phyloP scores from a whole-genome alignment of 1,139 yeast species.

The Suhomyces coccinellae region DNA sequence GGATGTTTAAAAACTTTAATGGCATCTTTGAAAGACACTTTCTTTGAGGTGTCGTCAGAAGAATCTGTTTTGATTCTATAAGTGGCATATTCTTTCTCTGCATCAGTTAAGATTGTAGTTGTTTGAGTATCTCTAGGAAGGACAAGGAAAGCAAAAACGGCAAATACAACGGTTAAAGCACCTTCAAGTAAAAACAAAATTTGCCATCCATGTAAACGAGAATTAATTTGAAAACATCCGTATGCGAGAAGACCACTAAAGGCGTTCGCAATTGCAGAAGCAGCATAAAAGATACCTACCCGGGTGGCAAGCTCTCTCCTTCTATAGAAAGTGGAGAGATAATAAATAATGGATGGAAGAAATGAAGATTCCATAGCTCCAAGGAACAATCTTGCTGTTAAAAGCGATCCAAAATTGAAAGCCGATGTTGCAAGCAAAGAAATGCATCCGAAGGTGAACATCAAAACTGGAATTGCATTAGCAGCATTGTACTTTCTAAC shows the following conservation, averaged over 20 bases:
- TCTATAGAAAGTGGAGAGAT: constrained; percentile 23
- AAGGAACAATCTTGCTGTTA: constrained; percentile 25
- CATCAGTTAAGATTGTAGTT: constrained; percentile 29
- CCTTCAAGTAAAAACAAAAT: constrained; percentile 27
- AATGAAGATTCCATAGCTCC: constrained; percentile 23
- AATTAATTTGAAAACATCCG: constrained; percentile 28
- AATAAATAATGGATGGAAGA: constrained; percentile 24
- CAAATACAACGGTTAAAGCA: constrained; percentile 20
- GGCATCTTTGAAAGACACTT: constrained; percentile 27
- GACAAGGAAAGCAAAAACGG: constrained; percentile 14
- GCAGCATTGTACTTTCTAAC: constrained; percentile 25
- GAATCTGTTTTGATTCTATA: constrained; percentile 30
- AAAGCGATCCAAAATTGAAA: constrained; percentile 20
- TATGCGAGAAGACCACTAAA: constrained; percentile 23
- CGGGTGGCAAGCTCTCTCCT: constrained; percentile 24
- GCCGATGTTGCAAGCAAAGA: constrained; percentile 20
- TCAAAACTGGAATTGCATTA: constrained; percentile 22
- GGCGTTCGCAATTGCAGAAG: constrained; percentile 25
- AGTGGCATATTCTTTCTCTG: constrained; percentile 28
- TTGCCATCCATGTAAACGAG: constrained; percentile 25
- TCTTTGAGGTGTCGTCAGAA: constrained; percentile 23
- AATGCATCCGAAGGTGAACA: constrained; percentile 23
- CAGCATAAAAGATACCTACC: constrained; percentile 22
- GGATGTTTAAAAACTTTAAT: constrained; percentile 32
- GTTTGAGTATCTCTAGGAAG: constrained; percentile 26